Base-by-base conservation (phyloP, 2,329 filamentous ascomycete genomes). In the Talaromyces piceae region DNA sequence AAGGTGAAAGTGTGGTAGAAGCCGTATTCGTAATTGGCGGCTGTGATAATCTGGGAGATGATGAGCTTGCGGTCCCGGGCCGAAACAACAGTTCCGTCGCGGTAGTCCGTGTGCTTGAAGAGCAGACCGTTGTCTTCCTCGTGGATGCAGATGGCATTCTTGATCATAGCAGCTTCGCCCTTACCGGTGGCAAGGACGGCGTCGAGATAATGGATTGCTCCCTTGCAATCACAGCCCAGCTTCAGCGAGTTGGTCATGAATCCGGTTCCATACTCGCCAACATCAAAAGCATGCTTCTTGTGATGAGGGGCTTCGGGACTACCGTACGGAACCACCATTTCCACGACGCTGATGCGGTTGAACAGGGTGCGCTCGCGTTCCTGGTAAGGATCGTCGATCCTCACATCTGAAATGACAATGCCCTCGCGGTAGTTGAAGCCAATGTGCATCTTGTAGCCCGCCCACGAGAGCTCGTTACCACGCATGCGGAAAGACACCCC, bases 391-490 rank as follows among this genome's bases (percentile, higher is more conserved):
- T 76, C 45, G 73, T 84, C 47, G 87, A 84, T 68, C 87, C 87
- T 70, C 64, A 95, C 89, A 72, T 95, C 88, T 68, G 87, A 93
- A 5, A 96, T 76, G 2, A 95, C 87, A 58, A 95, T 86, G 20
- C 91, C 91, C 70, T 96, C 91, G 28, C 88, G 81, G 73, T 95
- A 93, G 75, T 95, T 95, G 79, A 95, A 96, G 23, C 91, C 91
- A 54, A 96, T 82, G 67, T 95, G 91, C 58, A 95, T 81, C 61
- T 82, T 91, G 87, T 89, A 96, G 64, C 93, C 95, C 67, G 95
- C 89, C 91, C 91, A 95, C 57, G 82, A 81, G 47, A 95, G 77
- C 43, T 81, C 81, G 7, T 88, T 75, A 1, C 88, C 87, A 2
- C 83, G 78, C 59, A 95, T 74, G 22, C 77, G 81, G 75, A 95